Base-by-base conservation (phyloP, 345 rosid species). In the Moringa oleifera region DNA sequence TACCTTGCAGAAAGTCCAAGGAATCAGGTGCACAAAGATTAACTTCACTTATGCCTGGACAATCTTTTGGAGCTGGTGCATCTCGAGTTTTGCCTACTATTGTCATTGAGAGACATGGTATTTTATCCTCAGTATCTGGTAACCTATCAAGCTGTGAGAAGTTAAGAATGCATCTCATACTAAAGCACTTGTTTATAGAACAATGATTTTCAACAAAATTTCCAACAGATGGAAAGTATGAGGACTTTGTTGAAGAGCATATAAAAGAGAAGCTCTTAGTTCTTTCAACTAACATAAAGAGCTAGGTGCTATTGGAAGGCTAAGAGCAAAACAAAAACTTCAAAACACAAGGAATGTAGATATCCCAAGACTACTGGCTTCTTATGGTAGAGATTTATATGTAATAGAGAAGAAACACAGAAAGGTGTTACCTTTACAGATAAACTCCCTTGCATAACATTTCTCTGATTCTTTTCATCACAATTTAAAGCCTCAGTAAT, bases 21-120 rank as follows among this genome's bases (percentile, higher is more conserved):
- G 87, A 75, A 69, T 85, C 92, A 25, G 86, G 90, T 20, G 75
- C 95, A 75, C 64, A 80, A 69, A 83, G 82, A 72, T 66, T 64
- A 66, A 57, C 51, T 63, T 19, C 75, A 53, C 60, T 57, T 58
- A 54, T 64, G 36, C 59, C 58, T 55, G 49, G 63, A 64, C 77
- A 68, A 31, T 75, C 82, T 55, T 71, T 57, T 25, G 68, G 33
- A 64, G 62, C 60, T 54, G 23, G 58, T 66, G 70, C 66, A 69
- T 73, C 65, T 45, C 57, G 66, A 62, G 59, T 66, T 71, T 61
- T 77, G 58, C 58, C 53, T 55, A 77, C 84, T 20, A 62, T 49
- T 28, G 47, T 57, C 33, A 20, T 36, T 18, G 66, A 51, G 49
- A 58, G 67, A 55, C 58, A 61, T 24, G 53, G 24, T 53, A 61